Evolutionary conservation across 2,329 filamentous ascomycete genomes (phyloP), one percentile per base, ranked within the genome.

Genomic region (Talaromyces albobiverticillius): DNA sequence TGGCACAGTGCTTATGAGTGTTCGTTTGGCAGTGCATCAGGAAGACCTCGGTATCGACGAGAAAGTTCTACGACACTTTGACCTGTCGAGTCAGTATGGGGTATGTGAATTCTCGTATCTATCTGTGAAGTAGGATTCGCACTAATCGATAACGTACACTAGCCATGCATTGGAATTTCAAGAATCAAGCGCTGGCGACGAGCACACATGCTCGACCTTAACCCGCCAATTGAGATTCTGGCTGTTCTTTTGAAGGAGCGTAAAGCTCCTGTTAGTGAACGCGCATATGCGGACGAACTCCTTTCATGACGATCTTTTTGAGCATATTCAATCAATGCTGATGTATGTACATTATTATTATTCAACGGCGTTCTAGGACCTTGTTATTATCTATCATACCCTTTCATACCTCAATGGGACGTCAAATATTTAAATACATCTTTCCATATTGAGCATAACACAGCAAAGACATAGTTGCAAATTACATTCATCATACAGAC

Each of bases 31-130:
- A 55, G 85, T 95, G 32, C 94, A 97, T 66, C 90, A 95, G 72
- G 72, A 86, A 63, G 86, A 79, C 2, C 67, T 97, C 61, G 81
- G 78, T 10, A 61, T 88, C 43, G 80, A 87, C 53, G 92, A 97
- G 79, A 96, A 93, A 77, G 84, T 97, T 23, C 72, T 97, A 64
- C 80, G 93, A 59, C 89, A 96, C 69, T 99, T 94, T 73, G 94
- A 99, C 69, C 87, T 95, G 61, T 94, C 87, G 66, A 89, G 83
- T 57, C 89, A 96, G 65, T 99, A 89, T 70, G 94, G 94, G 54
- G 91, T 95, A 83, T 77, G 89, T 84, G n/a, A 6, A 25, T 18
- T 22, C 16, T 26, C 26, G 10, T 29, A 10, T 10, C 14, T 29
- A 16, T 16, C 20, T 23, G 6, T 47, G 11, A 22, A 3, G 11